Conservation (phyloP, 148 eudicot genomes). For the Amaranthus hypochondriacus region DNA sequence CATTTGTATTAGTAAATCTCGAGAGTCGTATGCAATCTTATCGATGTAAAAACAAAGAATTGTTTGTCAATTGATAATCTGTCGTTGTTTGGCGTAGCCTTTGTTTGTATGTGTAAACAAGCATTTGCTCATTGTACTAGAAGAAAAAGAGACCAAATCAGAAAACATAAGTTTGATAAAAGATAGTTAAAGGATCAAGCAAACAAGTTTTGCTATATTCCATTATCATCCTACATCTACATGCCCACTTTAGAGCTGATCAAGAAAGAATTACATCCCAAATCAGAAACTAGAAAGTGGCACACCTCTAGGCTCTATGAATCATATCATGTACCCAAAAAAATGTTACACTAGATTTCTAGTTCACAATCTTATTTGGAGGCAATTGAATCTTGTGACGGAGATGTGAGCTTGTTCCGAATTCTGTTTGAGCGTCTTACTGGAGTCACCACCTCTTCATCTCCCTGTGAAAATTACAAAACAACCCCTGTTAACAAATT, state of each 20-base stretch:
- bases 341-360: constrained; percentile 17
- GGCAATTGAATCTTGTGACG: neutral
- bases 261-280: constrained; percentile 1
- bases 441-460: constrained; percentile 77
- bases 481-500: no score
- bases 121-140: neutral
- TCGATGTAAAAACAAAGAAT: no score
- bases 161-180: neutral
- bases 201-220: constrained; percentile 25
- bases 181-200: constrained; percentile 11
- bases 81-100: no score
- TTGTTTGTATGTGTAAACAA: neutral
- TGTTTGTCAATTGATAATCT: no score
- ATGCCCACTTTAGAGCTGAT: neutral
- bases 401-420: constrained; percentile 56
- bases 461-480: constrained; percentile 45
- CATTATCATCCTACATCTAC: neutral
- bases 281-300: constrained; percentile 17
- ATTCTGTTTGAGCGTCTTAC: constrained; percentile 93
- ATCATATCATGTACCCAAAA: neutral
- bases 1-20: no score
- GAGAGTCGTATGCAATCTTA: no score
- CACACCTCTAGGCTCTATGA: neutral
- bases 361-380: neutral
- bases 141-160: neutral